These are phyloP conservation scores for Globisporangium apiculatum DNA, from an alignment of 352 stramenopile genomes.

Conservation along the genomic window DNA sequence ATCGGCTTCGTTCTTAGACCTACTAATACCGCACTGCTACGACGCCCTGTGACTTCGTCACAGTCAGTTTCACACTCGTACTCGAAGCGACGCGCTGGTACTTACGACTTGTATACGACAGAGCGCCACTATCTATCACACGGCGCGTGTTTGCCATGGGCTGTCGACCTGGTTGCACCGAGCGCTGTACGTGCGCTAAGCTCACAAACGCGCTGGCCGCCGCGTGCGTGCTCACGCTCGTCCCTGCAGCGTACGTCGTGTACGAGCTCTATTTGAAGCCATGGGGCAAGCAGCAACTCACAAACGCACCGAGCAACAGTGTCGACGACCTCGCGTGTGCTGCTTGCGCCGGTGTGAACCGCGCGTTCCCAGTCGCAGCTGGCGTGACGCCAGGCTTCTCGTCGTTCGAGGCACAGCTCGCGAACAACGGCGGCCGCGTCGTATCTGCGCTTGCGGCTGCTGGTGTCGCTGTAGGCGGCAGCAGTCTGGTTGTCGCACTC, in stretches of 20 bases:
- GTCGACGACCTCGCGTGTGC: slow-evolving; percentile 22
- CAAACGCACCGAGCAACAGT: background rate
- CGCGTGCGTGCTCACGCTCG: slow-evolving; percentile 24
- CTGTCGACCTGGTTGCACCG: background rate
- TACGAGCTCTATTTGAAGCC: slow-evolving; percentile 41
- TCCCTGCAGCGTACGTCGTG: slow-evolving; percentile 26
- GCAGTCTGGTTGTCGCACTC: slow-evolving; percentile 16
- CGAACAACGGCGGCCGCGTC: slow-evolving; percentile 33
- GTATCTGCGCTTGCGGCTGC: slow-evolving; percentile 19
- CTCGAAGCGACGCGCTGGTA: too few species aligned
- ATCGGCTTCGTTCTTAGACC: too few species aligned
- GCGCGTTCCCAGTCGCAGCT: slow-evolving; percentile 29
- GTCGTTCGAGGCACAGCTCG: slow-evolving; percentile 27
- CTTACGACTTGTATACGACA: too few species aligned
- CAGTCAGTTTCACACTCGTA: too few species aligned
- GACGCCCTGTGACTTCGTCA: too few species aligned
- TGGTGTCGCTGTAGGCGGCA: slow-evolving; percentile 23
- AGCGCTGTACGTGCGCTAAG: slow-evolving; percentile 19
- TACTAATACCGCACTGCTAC: too few species aligned
- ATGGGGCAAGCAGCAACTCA: slow-evolving; percentile 33
- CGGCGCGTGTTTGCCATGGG: background rate
- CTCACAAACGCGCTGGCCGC: slow-evolving; percentile 3
- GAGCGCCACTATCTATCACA: too few species aligned
- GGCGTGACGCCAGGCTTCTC: slow-evolving; percentile 22
- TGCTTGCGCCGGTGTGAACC: slow-evolving; percentile 37